These are phyloP conservation scores for Juglanconis oblonga DNA, from an alignment of 2,329 filamentous ascomycete species.

Conservation along the genomic window DNA sequence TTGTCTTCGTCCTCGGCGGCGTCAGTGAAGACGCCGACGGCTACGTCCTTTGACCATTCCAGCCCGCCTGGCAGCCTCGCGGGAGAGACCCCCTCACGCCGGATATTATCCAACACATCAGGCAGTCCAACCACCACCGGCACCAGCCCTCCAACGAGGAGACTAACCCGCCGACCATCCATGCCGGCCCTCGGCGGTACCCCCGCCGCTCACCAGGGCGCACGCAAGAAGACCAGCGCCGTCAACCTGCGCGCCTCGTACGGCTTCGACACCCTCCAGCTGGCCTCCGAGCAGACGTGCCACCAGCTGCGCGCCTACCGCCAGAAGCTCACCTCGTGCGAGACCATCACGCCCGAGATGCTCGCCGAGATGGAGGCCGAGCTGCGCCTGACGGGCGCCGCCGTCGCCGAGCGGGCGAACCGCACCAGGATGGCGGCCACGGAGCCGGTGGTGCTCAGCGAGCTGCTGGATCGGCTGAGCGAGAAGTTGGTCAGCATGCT, in stretches of 20 bases:
- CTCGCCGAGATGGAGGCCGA: constrained; percentile 65
- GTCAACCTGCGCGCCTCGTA: constrained; percentile 39
- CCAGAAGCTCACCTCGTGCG: constrained; percentile 56
- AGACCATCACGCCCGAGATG: constrained; percentile 54
- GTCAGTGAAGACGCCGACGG: background rate
- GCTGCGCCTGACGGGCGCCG: constrained; percentile 59
- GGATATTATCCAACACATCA: constrained; percentile 42
- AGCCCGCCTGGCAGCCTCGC: constrained; percentile 28
- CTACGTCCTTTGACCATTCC: constrained; percentile 23
- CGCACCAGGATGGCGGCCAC: constrained; percentile 51
- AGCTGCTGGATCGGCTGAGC: constrained; percentile 72
- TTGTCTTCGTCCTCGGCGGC: constrained; percentile 31
- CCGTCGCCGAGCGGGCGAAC: constrained; percentile 55
- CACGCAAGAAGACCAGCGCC: constrained; percentile 49
- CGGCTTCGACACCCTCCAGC: constrained; percentile 55
- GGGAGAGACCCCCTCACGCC: constrained; percentile 47
- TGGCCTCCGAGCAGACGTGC: constrained; percentile 63
- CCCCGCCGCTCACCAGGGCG: constrained; percentile 21
- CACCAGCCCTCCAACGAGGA: constrained; percentile 44
- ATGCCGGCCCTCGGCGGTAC: constrained; percentile 46
- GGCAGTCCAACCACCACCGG: constrained; percentile 41
- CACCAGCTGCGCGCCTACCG: constrained; percentile 60
- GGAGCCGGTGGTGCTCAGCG: constrained; percentile 57
- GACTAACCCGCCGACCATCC: constrained; percentile 49
- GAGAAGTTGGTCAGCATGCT: constrained; percentile 68